Evolutionary conservation across 495 filamentous ascomycete genomes (phyloP), one percentile per base, ranked within the genome.

Genomic region (Penicillium lividum): DNA sequence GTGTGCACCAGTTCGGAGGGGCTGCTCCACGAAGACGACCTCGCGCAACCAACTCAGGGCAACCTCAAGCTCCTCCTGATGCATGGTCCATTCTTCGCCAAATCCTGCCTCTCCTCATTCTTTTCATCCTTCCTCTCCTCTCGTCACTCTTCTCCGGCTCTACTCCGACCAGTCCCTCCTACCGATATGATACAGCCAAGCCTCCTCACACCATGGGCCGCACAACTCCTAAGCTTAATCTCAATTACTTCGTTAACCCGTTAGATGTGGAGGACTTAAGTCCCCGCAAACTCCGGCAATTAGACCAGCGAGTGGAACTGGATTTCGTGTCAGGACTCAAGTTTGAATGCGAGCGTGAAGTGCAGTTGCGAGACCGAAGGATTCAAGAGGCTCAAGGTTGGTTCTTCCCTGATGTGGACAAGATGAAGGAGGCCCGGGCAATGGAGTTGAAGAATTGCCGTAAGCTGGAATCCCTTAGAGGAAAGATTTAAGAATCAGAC

Each of bases 1-100:
- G 91, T 49, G 89, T 96, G 50, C 91, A 94, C 69, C 91, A 93
- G 63, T 94, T 96, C 68, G 91, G 89, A 43, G 90, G 90, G 10
- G 74, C 77, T 10, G 59, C 69, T 46, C 90, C 89, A 40, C 77
- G 89, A 52, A 79, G 85, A 68, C 82, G 91, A 69, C 89, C 91
- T 46, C 80, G 86, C 53, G 80, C 89, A 67, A 78, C 86, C 29
- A 84, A 84, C 47, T 76, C 71, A 9, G 59, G 50, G 4, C 73
- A 76, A 25, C 71, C 81, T 48, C 80, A 88, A 57, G 71, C 78
- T 6, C 62, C 75, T 38, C 65, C 77, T 58, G 74, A 82, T 59
- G 56, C 67, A 57, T 68, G 76, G 73, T 52, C 78, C 73, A 66
- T 72, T 60, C 44, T 85, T 63, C 75, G 81, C 67, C 72, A 89